Base-by-base conservation (phyloP, 73 alveolate species). In the Paraurostyla sp. region DNA sequence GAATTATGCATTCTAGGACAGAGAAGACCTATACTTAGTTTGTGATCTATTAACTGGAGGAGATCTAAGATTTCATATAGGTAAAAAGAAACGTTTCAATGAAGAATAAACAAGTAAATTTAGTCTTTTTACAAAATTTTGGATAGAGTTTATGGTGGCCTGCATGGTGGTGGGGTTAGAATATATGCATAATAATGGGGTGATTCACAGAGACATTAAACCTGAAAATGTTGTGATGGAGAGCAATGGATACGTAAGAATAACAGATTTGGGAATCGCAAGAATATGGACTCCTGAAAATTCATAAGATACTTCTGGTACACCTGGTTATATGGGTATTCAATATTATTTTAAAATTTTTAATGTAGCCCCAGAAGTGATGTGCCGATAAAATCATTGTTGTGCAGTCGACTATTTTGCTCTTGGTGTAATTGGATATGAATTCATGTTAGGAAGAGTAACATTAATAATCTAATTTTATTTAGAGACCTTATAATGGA, bases 261-360 rank as follows among this genome's bases (percentile, higher is more conserved):
- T 98, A 13, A 97, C 99, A 15, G 99, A 98, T 85, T 76, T 98
- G 59, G 99, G 99, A n/a, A 96, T 98, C 30, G 99, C 99, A 0
- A 84, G 98, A 69, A 84, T 91, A 13, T 89, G 92, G 94, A 86
- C 92, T 32, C 96, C 94, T 30, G 97, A 97, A 51, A 98, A 98
- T 80, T 90, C 98, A 20, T 75, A 94, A 83, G 99, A 98, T 75
- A 98, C 99, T 30, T 92, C 98, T 50, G 99, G 99, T 11, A 97
- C 99, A 35, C 99, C 99, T 0, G 99, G 99, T 9, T 97, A 97
- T 87, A 96, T 96, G 99, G 97, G 96, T 93, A 25, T 35, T 4
- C n/a, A 35, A 16, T 32, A 38, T 3, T 2, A 35, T 9, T 71
- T 93, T 93, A 84, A 83, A 51, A 85, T 87, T 89, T 57, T 9